phyloP scores from a whole-genome alignment of 768 basidiomycete species.

The Phlebiopsis flavidoalba region DNA sequence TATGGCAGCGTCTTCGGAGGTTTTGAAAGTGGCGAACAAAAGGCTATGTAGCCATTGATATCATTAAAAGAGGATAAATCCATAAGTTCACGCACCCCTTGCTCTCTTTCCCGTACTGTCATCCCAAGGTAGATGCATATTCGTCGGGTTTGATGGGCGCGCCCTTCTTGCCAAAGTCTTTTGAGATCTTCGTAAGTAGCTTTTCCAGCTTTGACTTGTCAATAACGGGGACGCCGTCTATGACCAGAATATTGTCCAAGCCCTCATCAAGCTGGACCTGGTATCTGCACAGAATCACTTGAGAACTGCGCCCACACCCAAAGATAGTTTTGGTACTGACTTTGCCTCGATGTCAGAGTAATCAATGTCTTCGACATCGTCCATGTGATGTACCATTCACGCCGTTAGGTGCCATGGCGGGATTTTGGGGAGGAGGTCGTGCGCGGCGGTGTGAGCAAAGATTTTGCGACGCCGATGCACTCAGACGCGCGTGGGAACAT shows the following conservation, averaged over 20 bases:
- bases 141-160: constrained; percentile 67
- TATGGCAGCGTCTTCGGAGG: constrained; percentile 63
- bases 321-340: constrained; percentile 34
- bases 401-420: constrained; percentile 9
- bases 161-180: constrained; percentile 82
- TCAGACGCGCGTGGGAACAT: constrained; percentile 1
- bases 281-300: constrained; percentile 49
- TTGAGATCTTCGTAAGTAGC: constrained; percentile 74
- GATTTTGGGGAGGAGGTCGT: constrained; percentile 6
- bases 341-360: constrained; percentile 86
- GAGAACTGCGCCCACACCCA: background rate
- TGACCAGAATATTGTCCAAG: constrained; percentile 87
- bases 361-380: constrained; percentile 61
- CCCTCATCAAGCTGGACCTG: constrained; percentile 78
- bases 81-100: constrained; percentile 64
- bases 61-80: background rate
- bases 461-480: background rate
- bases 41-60: constrained; percentile 41
- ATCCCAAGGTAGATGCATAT: constrained; percentile 88
- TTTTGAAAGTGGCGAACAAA: constrained; percentile 77
- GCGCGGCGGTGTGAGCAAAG: constrained; percentile 5
- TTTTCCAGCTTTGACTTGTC: constrained; percentile 81
- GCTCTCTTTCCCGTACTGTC: constrained; percentile 77
- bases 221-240: constrained; percentile 90
- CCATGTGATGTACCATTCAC: constrained; percentile 21